Evolutionary conservation across 2,329 filamentous ascomycete species (phyloP).

Genomic region (Cordyceps farinosa): DNA sequence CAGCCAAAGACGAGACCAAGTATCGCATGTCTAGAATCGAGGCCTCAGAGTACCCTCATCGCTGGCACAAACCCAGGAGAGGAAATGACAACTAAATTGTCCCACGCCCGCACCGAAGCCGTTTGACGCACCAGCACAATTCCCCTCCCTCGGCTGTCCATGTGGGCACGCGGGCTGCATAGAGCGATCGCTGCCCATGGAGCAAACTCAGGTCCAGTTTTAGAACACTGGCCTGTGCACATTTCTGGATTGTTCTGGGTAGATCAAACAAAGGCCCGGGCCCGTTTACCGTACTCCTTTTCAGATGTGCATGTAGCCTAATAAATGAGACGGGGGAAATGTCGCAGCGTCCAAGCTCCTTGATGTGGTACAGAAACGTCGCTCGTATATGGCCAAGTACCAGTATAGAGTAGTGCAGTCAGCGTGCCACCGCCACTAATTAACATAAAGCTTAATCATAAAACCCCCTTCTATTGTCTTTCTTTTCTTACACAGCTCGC

Average conservation of each 20-base stretch:
- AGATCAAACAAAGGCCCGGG: conserved; percentile 1
- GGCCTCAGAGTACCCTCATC: no score
- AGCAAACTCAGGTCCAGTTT: not conserved
- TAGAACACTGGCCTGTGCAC: not conserved
- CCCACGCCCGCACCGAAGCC: no score
- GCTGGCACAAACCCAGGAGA: not conserved
- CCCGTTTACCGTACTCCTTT: not conserved
- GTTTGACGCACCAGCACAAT: no score
- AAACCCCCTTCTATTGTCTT: no score
- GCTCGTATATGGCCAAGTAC: not conserved
- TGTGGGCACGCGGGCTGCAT: conserved; percentile 8
- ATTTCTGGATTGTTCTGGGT: not conserved
- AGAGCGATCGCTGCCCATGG: not conserved
- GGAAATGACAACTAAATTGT: not conserved
- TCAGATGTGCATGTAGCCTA: not conserved
- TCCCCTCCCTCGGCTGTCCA: not conserved
- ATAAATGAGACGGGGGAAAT: not conserved
- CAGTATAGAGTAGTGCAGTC: no score
- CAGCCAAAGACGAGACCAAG: no score
- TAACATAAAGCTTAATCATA: no score
- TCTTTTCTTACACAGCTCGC: no score
- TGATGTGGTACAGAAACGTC: not conserved
- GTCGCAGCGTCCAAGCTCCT: not conserved
- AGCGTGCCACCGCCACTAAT: no score
- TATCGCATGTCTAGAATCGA: no score